Evolutionary conservation across 495 filamentous ascomycete species (phyloP).

Genomic region (Tirmania nivea): DNA sequence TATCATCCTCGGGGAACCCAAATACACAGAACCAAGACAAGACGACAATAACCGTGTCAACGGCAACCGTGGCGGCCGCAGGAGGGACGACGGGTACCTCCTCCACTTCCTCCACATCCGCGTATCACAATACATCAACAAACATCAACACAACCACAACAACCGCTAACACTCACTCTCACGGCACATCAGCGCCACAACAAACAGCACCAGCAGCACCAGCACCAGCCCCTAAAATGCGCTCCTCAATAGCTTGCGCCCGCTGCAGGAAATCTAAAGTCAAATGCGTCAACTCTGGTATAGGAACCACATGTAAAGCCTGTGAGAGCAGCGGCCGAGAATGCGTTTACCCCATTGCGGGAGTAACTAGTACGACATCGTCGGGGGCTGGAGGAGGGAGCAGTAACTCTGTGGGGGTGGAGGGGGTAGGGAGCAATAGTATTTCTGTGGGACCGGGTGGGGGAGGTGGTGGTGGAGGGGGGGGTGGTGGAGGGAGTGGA

Average conservation of each 20-base stretch:
- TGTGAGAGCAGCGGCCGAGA: constrained; percentile 56
- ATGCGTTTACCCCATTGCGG: constrained; percentile 42
- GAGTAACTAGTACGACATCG: neutral
- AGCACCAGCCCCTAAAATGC: constrained; percentile 7
- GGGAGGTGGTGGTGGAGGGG: neutral
- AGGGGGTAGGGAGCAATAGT: constrained; percentile 37
- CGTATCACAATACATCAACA: neutral
- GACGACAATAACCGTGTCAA: neutral
- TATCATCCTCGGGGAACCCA: no score
- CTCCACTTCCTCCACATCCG: neutral
- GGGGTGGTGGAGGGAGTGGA: neutral
- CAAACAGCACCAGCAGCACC: neutral
- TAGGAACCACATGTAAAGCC: constrained; percentile 50
- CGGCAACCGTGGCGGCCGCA: neutral
- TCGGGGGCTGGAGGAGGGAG: constrained; percentile 30
- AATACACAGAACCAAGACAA: neutral
- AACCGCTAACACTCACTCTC: neutral
- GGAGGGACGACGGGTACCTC: neutral
- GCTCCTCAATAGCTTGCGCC: constrained; percentile 19
- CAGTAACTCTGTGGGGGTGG: constrained; percentile 28
- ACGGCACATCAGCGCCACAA: neutral
- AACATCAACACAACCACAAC: neutral
- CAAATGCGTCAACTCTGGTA: constrained; percentile 50
- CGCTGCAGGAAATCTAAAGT: constrained; percentile 19
- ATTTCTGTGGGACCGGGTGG: constrained; percentile 4